Evolutionary conservation across 2,329 filamentous ascomycete genomes (phyloP), one percentile per base, ranked within the genome.

Genomic region (Huntiella moniliformis): DNA sequence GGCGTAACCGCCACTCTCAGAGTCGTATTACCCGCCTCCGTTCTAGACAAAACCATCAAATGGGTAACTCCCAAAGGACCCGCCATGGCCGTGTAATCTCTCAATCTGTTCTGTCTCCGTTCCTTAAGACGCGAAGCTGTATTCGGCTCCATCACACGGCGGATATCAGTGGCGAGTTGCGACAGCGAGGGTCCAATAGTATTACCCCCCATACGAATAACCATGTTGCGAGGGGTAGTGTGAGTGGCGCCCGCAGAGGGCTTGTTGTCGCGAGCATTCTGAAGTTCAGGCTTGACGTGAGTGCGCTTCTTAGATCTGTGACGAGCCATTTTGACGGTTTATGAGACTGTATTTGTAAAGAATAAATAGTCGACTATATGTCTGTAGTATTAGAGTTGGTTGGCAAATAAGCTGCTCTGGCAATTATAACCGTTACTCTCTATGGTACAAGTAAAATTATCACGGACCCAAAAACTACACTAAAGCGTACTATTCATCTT

Each of bases 1-100:
- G 91, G 91, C 6, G 87, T 84, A 47, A 92, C 73, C 13, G 85
- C 83, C 42, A 98, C 70, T 52, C 91, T 77, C 59, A 98, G 64
- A 58, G 95, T 96, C 17, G 85, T 92, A 62, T 96, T 96, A 51
- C 91, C 91, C 12, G 76, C 79, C 51, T 81, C 76, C 16, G 86
- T 94, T 53, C 86, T 77, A 13, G 87, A 95, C 63, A 98, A 95
- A 40, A 98, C 75, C 56, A 98, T 69, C 45, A 98, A 68, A 62
- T 98, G 91, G 11, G 84, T 84, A 45, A 98, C 86, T 38, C 91
- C 88, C 36, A 98, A 70, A 4, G 91, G 87, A 2, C 91, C 91
- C 49, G 84, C 82, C 91, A 98, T 98, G 51, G 84, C 82, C 32
- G 86, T 79, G 62, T 94, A 98, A 64, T 98, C 91, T 57, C 82